Conservation (phyloP, 208 protist genomes). For the Leptomonas pyrrhocoris region DNA sequence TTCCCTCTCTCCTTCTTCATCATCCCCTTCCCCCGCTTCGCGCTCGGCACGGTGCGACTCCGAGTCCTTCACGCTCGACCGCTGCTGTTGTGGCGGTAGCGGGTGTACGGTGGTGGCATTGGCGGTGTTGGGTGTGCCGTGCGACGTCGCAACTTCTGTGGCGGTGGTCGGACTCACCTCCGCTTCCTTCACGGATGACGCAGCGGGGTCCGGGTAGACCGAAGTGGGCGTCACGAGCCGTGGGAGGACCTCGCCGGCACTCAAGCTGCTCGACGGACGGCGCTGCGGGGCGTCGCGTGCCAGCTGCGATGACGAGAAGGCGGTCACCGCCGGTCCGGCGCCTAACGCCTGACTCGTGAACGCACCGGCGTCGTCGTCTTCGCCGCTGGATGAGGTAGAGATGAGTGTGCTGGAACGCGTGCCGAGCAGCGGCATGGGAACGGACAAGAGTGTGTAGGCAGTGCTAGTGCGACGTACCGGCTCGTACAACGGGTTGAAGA, state of each 20-base stretch:
- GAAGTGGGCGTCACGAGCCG: not conserved
- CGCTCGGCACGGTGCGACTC: not conserved
- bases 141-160: not conserved
- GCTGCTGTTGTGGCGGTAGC: too few relatives aligned
- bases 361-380: not conserved
- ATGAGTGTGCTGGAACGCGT: conserved; percentile 5
- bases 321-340: not conserved
- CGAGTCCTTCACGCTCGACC: not conserved
- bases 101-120: not conserved
- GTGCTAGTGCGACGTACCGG: conserved; percentile 18
- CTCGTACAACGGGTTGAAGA: conserved; percentile 35
- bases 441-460: conserved; percentile 30
- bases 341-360: not conserved
- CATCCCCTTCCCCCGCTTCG: not conserved
- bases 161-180: not conserved
- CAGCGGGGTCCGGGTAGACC: not conserved
- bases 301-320: not conserved
- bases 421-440: not conserved
- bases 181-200: not conserved
- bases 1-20: not conserved
- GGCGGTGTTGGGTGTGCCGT: not conserved
- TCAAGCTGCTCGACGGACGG: not conserved
- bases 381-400: conserved; percentile 6
- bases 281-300: too few relatives aligned
- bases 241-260: not conserved